Percentiles rank a stretch among this genome's conserved stretches.
Conservation (phyloP, 371 early-diverging fungal genomes). For the Rhizopus stolonifer region DNA sequence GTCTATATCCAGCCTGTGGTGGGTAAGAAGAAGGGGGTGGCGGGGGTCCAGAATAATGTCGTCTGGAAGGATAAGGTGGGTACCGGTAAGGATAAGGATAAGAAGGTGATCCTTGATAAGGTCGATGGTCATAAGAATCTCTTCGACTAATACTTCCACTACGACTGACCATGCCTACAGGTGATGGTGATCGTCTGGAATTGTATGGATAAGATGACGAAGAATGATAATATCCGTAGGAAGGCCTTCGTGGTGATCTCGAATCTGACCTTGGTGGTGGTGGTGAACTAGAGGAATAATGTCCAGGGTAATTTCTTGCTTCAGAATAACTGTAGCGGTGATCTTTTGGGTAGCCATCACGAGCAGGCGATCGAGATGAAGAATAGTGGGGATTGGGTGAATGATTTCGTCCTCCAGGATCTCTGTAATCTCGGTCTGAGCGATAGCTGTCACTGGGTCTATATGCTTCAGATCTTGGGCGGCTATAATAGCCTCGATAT, state of each 20-base stretch:
- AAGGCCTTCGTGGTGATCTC: slow-evolving; percentile 35
- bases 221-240: slow-evolving; percentile 36
- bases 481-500: slow-evolving; percentile 43
- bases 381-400: slow-evolving; percentile 29
- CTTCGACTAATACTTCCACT: slow-evolving; percentile 24
- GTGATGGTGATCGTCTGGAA: slow-evolving; percentile 37
- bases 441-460: slow-evolving; percentile 48
- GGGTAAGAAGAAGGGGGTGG: slow-evolving; percentile 1
- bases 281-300: slow-evolving; percentile 25
- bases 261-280: slow-evolving; percentile 31
- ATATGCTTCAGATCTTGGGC: slow-evolving; percentile 49
- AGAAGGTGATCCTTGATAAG: slow-evolving; percentile 19
- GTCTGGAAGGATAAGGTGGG: slow-evolving; percentile 22
- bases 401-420: slow-evolving; percentile 28
- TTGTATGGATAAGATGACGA: slow-evolving; percentile 23
- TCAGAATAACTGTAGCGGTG: slow-evolving; percentile 23
- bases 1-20: slow-evolving; percentile 2
- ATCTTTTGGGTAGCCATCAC: slow-evolving; percentile 11
- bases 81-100: slow-evolving; percentile 16
- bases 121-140: slow-evolving; percentile 36
- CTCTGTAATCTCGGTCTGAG: slow-evolving; percentile 41
- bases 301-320: slow-evolving; percentile 18
- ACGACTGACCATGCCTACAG: slow-evolving; percentile 10
- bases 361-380: slow-evolving; percentile 30
- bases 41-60: slow-evolving; percentile 24